These are phyloP conservation scores for Anthoceros angustus DNA, from an alignment of 225 moss, liverwort and hornwort genomes.

Conservation along the genomic window DNA sequence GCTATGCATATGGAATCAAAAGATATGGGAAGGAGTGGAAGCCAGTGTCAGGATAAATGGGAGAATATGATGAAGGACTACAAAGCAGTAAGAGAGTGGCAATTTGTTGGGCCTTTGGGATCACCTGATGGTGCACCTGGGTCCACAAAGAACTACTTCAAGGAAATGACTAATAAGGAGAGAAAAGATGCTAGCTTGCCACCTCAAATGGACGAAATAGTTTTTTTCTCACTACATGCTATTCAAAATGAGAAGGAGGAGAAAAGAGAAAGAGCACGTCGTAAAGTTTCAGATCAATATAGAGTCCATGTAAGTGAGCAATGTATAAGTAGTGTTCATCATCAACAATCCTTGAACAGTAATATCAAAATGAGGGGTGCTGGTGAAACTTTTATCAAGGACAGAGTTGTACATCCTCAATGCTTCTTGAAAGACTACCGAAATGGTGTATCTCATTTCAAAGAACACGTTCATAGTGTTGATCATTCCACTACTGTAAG, in stretches of 20 bases:
- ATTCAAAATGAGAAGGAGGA: slow-evolving; percentile 92
- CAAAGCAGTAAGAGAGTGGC: slow-evolving; percentile 84
- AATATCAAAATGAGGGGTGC: neutral
- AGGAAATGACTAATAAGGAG: slow-evolving; percentile 92
- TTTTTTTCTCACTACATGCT: slow-evolving; percentile 72
- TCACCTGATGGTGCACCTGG: slow-evolving; percentile 25
- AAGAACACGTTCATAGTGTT: neutral
- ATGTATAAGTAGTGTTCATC: neutral
- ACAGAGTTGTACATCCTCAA: neutral
- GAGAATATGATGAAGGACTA: slow-evolving; percentile 99
- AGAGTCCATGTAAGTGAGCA: neutral
- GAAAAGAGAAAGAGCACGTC: slow-evolving; percentile 61
- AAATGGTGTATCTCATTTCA: neutral
- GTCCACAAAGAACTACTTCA: slow-evolving; percentile 63
- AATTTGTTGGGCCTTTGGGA: slow-evolving; percentile 12
- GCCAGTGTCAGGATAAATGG: slow-evolving; percentile 96
- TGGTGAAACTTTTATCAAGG: neutral
- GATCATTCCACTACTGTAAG: neutral
- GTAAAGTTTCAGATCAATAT: slow-evolving; percentile 24
- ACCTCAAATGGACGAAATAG: slow-evolving; percentile 82
- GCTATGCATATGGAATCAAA: slow-evolving; percentile 78
- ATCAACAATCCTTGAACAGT: neutral
- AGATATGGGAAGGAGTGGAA: slow-evolving; percentile 87
- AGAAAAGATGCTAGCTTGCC: slow-evolving; percentile 85
- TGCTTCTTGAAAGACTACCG: neutral